Percentiles rank a stretch among this genome's conserved stretches.
phyloP scores from a whole-genome alignment of 345 rosid species.

The Lumnitzera racemosa region DNA sequence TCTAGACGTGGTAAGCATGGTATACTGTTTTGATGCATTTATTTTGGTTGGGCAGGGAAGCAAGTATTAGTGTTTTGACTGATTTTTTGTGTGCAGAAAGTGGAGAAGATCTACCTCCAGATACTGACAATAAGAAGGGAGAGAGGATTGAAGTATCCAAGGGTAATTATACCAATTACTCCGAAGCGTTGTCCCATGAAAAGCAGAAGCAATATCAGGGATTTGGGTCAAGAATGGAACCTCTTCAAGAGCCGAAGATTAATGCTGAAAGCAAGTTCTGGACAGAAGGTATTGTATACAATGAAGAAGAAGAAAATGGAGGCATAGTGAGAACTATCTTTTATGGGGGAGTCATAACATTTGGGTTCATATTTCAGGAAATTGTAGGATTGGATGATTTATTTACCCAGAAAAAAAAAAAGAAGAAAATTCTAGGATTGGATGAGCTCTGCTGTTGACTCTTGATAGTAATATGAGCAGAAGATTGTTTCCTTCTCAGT shows the following conservation, averaged over 20 bases:
- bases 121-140: constrained; percentile 42
- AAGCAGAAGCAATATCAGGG: constrained; percentile 17
- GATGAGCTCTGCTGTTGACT: no score
- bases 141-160: constrained; percentile 32
- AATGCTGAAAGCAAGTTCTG: constrained; percentile 35
- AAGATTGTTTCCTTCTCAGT: no score
- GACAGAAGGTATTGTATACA: constrained; percentile 38
- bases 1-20: constrained; percentile 61
- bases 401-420: no score
- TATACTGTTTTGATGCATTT: constrained; percentile 21
- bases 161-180: constrained; percentile 17
- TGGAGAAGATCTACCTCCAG: constrained; percentile 48
- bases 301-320: background rate
- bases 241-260: constrained; percentile 20
- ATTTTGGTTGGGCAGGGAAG: constrained; percentile 1
- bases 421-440: no score
- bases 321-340: background rate
- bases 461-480: no score
- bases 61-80: constrained; percentile 22
- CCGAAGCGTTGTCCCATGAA: constrained; percentile 24
- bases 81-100: constrained; percentile 35
- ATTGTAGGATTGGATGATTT: no score
- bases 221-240: constrained; percentile 21
- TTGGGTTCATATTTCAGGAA: no score
- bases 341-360: background rate